Evolutionary conservation across 305 asterid genomes (phyloP).

Genomic region (Fraxinus paxiana): DNA sequence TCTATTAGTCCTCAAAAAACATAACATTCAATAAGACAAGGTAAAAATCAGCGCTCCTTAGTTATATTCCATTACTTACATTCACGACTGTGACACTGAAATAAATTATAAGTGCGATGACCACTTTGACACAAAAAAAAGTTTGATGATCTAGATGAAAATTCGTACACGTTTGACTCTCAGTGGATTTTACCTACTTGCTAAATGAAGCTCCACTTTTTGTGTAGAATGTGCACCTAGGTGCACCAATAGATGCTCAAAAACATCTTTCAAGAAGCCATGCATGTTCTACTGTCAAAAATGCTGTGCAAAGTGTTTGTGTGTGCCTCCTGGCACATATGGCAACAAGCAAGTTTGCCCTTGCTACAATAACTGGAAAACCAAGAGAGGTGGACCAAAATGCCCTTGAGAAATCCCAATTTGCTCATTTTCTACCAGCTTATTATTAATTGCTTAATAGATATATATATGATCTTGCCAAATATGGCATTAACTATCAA

Average conservation of each 20-base stretch:
- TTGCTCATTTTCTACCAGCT: background rate
- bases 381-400: conserved; percentile 52
- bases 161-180: background rate
- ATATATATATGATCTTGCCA: background rate
- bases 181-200: background rate
- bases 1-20: background rate
- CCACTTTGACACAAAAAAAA: background rate
- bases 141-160: background rate
- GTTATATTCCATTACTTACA: background rate
- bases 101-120: background rate
- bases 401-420: conserved; percentile 35
- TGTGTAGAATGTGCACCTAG: conserved; percentile 44
- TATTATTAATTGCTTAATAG: background rate
- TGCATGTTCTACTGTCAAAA: conserved; percentile 49
- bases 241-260: conserved; percentile 50
- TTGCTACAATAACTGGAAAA: conserved; percentile 64
- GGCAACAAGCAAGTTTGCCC: conserved; percentile 62
- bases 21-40: background rate
- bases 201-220: background rate
- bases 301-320: conserved; percentile 48
- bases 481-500: background rate
- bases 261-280: conserved; percentile 51
- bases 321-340: conserved; percentile 56
- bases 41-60: background rate
- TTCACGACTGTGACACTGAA: background rate